Evolutionary conservation across 1,139 yeast genomes (phyloP).

Genomic region (Blastobotrys serpentis): DNA sequence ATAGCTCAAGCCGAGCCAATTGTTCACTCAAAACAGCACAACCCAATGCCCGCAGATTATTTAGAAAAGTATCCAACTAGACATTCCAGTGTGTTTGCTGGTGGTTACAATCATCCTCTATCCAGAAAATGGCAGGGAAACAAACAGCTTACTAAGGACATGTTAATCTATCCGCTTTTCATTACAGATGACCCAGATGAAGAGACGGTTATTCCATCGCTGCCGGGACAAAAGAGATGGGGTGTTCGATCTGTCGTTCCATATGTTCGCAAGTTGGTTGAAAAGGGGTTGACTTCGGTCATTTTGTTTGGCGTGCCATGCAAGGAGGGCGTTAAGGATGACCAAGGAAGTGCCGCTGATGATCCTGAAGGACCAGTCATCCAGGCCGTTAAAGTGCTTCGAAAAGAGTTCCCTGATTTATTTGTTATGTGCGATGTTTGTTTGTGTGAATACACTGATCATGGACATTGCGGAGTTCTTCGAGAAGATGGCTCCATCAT

Average conservation of each 20-base stretch:
- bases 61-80: slow-evolving; percentile 47
- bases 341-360: slow-evolving; percentile 85
- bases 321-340: slow-evolving; percentile 71
- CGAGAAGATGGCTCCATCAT: slow-evolving; percentile 83
- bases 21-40: too few relatives aligned
- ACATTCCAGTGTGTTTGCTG: slow-evolving; percentile 79
- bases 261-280: slow-evolving; percentile 65
- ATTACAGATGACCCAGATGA: slow-evolving; percentile 81
- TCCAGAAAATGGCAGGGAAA: slow-evolving; percentile 89
- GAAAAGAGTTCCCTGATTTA: slow-evolving; percentile 68
- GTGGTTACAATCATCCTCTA: slow-evolving; percentile 91
- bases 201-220: slow-evolving; percentile 65
- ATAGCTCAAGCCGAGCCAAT: background rate
- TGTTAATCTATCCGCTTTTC: slow-evolving; percentile 93
- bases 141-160: slow-evolving; percentile 73
- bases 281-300: slow-evolving; percentile 81
- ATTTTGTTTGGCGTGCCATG: slow-evolving; percentile 90
- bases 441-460: slow-evolving; percentile 92
- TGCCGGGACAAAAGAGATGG: slow-evolving; percentile 85
- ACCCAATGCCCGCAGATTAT: slow-evolving; percentile 29
- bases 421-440: slow-evolving; percentile 94
- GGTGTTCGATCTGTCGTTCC: slow-evolving; percentile 80
- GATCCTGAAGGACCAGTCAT: slow-evolving; percentile 97
- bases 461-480: slow-evolving; percentile 94
- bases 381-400: slow-evolving; percentile 64